Conservation (phyloP, 768 basidiomycete genomes). For the Lactarius psammicola region DNA sequence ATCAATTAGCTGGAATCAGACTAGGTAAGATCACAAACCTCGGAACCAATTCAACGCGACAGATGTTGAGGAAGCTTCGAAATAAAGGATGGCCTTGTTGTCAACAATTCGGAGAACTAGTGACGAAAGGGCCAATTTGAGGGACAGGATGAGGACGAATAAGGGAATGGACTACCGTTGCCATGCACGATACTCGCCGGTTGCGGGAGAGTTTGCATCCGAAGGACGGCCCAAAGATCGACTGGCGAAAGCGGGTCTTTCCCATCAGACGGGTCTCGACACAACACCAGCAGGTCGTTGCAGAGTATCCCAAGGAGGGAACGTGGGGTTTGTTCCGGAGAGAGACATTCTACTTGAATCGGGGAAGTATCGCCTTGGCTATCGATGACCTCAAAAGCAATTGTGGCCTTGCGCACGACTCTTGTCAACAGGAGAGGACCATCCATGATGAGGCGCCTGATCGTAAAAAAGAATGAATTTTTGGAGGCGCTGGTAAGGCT, state of each 20-base stretch:
- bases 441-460: conserved; percentile 89
- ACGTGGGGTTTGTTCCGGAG: conserved; percentile 80
- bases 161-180: conserved; percentile 52
- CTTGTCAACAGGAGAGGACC: conserved; percentile 81
- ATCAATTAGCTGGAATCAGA: conserved; percentile 11
- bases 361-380: conserved; percentile 73
- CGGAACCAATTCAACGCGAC: conserved; percentile 89
- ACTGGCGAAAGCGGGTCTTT: conserved; percentile 70
- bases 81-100: conserved; percentile 89
- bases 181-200: conserved; percentile 89
- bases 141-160: conserved; percentile 9
- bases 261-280: conserved; percentile 81
- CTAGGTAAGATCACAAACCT: conserved; percentile 46
- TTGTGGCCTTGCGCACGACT: conserved; percentile 83
- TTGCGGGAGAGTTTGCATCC: conserved; percentile 91
- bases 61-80: conserved; percentile 79
- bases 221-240: conserved; percentile 94
- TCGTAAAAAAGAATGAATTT: conserved; percentile 13
- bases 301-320: conserved; percentile 81
- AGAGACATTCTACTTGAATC: conserved; percentile 88
- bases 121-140: conserved; percentile 8
- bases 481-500: not conserved
- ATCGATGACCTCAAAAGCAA: conserved; percentile 78
- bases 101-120: conserved; percentile 83
- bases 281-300: conserved; percentile 91